Evolutionary conservation across 805 yeast species (phyloP).

Genomic region (Cyberlindnera japonica): DNA sequence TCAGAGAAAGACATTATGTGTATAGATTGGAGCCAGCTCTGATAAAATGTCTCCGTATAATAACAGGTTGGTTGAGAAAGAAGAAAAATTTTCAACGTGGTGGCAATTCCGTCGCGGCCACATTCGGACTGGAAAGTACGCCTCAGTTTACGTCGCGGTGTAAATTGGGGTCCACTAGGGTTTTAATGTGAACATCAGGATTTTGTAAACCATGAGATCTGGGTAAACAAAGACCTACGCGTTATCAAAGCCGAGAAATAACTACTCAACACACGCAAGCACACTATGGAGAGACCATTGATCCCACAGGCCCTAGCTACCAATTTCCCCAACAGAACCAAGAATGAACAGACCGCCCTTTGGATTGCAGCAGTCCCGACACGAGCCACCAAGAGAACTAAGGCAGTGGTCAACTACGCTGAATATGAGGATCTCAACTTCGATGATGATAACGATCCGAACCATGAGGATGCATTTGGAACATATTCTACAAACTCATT

Average conservation of each 20-base stretch:
- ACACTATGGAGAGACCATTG: constrained; percentile 26
- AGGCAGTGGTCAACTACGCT: constrained; percentile 73
- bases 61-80: neutral
- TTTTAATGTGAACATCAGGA: neutral
- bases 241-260: neutral
- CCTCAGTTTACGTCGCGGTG: neutral
- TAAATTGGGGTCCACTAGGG: neutral
- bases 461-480: constrained; percentile 19
- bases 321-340: constrained; percentile 66
- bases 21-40: neutral
- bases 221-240: neutral
- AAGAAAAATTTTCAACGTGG: constrained; percentile 5
- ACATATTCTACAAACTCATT: neutral
- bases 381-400: constrained; percentile 72
- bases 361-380: constrained; percentile 71
- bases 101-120: neutral
- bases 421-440: constrained; percentile 69
- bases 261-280: too few relatives aligned
- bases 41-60: neutral
- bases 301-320: constrained; percentile 80
- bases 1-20: constrained; percentile 68
- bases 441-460: constrained; percentile 45
- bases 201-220: neutral
- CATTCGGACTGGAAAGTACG: constrained; percentile 2
- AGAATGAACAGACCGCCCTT: constrained; percentile 70